These are phyloP conservation scores for Tetrapisispora arboricola DNA, from an alignment of 805 yeast genomes.

Conservation along the genomic window DNA sequence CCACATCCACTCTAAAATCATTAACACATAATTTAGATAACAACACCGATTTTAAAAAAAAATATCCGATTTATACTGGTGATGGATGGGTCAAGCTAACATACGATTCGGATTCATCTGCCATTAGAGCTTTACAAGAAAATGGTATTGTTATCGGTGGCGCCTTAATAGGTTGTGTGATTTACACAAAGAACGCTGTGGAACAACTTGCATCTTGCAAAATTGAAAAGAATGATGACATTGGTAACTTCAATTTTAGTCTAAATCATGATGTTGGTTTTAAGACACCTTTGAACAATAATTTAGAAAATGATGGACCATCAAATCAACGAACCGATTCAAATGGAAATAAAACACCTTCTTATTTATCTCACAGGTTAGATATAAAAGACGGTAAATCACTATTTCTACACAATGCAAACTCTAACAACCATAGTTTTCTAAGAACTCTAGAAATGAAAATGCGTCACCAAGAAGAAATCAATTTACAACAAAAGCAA, in stretches of 20 bases:
- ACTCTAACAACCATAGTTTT: slow-evolving; percentile 17
- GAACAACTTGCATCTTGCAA: slow-evolving; percentile 43
- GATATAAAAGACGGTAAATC: slow-evolving; percentile 35
- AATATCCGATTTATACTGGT: slow-evolving; percentile 70
- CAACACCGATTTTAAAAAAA: slow-evolving; percentile 14
- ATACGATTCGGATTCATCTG: slow-evolving; percentile 63
- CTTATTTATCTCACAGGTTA: slow-evolving; percentile 23
- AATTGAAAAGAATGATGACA: slow-evolving; percentile 23
- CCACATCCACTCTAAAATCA: slow-evolving; percentile 18
- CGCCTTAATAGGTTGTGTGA: slow-evolving; percentile 53
- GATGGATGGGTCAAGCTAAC: slow-evolving; percentile 88
- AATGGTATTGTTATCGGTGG: slow-evolving; percentile 68
- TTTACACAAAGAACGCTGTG: slow-evolving; percentile 50
- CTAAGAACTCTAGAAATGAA: slow-evolving; percentile 21
- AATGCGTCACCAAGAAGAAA: slow-evolving; percentile 21
- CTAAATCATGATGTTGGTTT: not conserved
- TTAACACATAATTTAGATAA: slow-evolving; percentile 5
- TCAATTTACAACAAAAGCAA: slow-evolving; percentile 7
- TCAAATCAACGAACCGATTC: not conserved
- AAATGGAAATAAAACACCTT: not conserved
- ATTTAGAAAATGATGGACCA: not conserved
- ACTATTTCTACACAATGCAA: slow-evolving; percentile 28
- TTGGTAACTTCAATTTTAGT: slow-evolving; percentile 16
- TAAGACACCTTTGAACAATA: not conserved
- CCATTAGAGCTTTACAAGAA: slow-evolving; percentile 75